These are phyloP conservation scores for Spergularia marina DNA, from an alignment of 148 eudicot genomes.

Conservation along the genomic window DNA sequence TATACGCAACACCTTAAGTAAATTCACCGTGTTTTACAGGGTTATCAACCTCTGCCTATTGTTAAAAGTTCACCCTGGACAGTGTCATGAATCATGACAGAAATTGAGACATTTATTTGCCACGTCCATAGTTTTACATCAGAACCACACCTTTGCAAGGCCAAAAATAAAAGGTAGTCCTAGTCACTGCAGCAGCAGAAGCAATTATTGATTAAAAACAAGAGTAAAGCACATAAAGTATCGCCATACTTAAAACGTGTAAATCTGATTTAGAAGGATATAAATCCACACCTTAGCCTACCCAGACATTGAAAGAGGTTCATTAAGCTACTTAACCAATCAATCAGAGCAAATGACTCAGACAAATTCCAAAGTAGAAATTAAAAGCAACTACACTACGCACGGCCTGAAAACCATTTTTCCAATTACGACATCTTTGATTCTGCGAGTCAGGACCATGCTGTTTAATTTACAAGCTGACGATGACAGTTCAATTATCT, in stretches of 20 bases:
- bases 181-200: not conserved
- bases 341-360: not conserved
- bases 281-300: slow-evolving; percentile 1
- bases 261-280: not conserved
- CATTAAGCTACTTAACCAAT: too few species aligned
- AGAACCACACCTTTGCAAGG: not conserved
- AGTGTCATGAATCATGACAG: not conserved
- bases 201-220: not conserved
- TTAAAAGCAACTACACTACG: too few species aligned
- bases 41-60: not conserved
- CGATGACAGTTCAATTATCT: too few species aligned
- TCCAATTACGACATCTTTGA: too few species aligned
- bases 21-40: not conserved
- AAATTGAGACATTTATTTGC: not conserved
- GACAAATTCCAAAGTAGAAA: too few species aligned
- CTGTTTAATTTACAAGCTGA: too few species aligned
- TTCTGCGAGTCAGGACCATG: too few species aligned
- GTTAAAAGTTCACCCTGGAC: not conserved
- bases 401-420: too few species aligned
- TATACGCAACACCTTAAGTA: not conserved
- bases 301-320: not conserved
- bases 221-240: not conserved
- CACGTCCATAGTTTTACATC: not conserved
- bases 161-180: not conserved
- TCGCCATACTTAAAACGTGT: not conserved